Conservation (phyloP, 2,329 filamentous ascomycete species). For the Talaromyces sp. region DNA sequence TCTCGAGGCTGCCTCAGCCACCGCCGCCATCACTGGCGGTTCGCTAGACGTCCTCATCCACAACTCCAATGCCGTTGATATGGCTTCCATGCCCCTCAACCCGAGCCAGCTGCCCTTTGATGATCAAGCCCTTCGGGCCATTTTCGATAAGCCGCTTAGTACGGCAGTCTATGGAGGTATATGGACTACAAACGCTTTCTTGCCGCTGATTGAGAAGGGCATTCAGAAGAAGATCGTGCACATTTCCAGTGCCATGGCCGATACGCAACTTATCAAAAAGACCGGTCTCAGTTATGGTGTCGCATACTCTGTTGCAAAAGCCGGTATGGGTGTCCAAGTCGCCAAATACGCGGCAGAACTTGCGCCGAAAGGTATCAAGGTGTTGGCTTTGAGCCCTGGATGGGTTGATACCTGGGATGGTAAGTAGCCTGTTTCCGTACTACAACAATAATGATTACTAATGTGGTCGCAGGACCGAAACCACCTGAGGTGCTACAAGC, state of each 20-base stretch:
- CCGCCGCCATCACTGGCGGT: conserved; percentile 29
- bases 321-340: conserved; percentile 35
- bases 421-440: conserved; percentile 9
- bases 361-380: conserved; percentile 26
- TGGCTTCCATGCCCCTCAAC: conserved; percentile 11
- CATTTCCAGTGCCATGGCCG: conserved; percentile 34
- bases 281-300: conserved; percentile 19
- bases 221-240: conserved; percentile 38
- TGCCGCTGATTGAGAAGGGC: conserved; percentile 36
- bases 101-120: conserved; percentile 12
- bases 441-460: not conserved
- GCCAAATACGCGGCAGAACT: conserved; percentile 37
- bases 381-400: conserved; percentile 29
- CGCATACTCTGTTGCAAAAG: conserved; percentile 36
- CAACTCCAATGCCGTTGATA: conserved; percentile 31
- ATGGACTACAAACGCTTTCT: conserved; percentile 32
- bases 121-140: not conserved
- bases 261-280: conserved; percentile 18
- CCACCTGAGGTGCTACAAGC: not conserved
- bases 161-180: conserved; percentile 28
- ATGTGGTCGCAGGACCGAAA: not conserved
- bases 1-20: conserved; percentile 26
- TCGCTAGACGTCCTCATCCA: conserved; percentile 39
- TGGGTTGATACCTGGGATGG: conserved; percentile 22
- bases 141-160: conserved; percentile 18